Conservation (phyloP, 179 eudicot species). For the Nepenthes alata region DNA sequence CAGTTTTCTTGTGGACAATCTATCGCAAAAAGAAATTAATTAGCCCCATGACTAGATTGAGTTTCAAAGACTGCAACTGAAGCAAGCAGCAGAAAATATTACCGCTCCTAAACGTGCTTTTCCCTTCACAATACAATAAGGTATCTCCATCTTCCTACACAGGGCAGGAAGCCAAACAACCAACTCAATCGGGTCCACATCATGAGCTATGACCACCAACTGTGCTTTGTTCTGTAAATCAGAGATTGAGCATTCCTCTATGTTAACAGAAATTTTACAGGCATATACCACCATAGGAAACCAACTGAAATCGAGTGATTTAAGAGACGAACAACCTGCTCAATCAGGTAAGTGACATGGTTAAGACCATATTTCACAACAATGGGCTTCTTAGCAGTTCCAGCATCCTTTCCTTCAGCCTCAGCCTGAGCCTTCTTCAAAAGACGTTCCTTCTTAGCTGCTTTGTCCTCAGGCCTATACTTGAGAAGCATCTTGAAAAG, state of each 20-base stretch:
- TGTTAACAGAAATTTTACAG: too few relatives aligned
- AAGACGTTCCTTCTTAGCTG: slow-evolving; percentile 85
- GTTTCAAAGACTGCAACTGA: background rate
- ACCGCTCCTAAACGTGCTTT: slow-evolving; percentile 82
- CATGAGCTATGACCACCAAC: slow-evolving; percentile 86
- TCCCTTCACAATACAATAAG: slow-evolving; percentile 93
- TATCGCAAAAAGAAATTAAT: slow-evolving; percentile 5
- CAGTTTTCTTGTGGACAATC: slow-evolving; percentile 92
- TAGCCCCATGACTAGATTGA: background rate
- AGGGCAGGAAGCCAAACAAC: slow-evolving; percentile 94
- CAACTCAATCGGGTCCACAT: slow-evolving; percentile 89
- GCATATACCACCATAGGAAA: too few relatives aligned
- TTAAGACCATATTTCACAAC: slow-evolving; percentile 93
- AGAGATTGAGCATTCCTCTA: background rate
- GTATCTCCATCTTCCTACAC: slow-evolving; percentile 94
- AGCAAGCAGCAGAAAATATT: background rate
- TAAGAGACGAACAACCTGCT: slow-evolving; percentile 43
- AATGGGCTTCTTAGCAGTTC: slow-evolving; percentile 75
- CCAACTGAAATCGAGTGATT: too few relatives aligned
- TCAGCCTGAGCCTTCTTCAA: slow-evolving; percentile 82
- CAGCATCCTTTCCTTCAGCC: slow-evolving; percentile 67
- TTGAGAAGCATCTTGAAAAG: slow-evolving; percentile 86
- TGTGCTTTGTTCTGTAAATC: slow-evolving; percentile 79
- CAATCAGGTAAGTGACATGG: slow-evolving; percentile 81
- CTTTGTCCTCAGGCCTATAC: slow-evolving; percentile 86